phyloP scores from a whole-genome alignment of 768 basidiomycete species.

The Tylopilus rubrobrunneus region DNA sequence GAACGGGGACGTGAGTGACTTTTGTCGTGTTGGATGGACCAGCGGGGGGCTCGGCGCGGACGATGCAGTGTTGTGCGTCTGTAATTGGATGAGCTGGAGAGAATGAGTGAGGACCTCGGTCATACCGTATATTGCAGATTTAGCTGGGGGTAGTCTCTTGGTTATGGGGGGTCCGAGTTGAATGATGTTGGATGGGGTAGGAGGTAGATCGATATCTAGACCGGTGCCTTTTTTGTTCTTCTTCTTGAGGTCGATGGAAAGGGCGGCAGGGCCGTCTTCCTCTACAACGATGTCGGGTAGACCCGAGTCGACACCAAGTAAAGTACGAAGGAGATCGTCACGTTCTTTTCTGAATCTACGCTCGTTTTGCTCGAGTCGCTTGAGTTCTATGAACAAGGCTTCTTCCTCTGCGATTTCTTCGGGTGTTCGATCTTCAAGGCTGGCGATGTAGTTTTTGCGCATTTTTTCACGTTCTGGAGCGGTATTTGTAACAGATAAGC shows the following conservation, averaged over 20 bases:
- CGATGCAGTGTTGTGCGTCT: slow-evolving; percentile 74
- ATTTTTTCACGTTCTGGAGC: slow-evolving; percentile 74
- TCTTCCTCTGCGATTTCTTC: slow-evolving; percentile 95
- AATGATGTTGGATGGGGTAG: slow-evolving; percentile 35
- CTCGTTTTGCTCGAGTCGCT: slow-evolving; percentile 93
- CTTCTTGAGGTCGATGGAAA: slow-evolving; percentile 46
- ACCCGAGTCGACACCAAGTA: slow-evolving; percentile 86
- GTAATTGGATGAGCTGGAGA: slow-evolving; percentile 14
- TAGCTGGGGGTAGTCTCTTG: slow-evolving; percentile 41
- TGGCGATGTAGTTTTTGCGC: slow-evolving; percentile 82
- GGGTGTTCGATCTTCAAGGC: slow-evolving; percentile 83
- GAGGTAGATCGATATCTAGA: slow-evolving; percentile 32
- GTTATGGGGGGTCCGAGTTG: slow-evolving; percentile 35
- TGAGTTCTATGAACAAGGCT: slow-evolving; percentile 87
- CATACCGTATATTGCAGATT: slow-evolving; percentile 60
- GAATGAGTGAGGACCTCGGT: background rate
- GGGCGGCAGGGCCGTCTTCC: slow-evolving; percentile 56
- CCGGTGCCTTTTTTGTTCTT: slow-evolving; percentile 46
- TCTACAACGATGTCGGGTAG: slow-evolving; percentile 61
- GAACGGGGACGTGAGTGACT: slow-evolving; percentile 72
- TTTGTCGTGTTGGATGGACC: slow-evolving; percentile 49
- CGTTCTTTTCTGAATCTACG: slow-evolving; percentile 82
- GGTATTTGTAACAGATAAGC: background rate
- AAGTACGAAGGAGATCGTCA: slow-evolving; percentile 78
- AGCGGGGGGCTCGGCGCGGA: slow-evolving; percentile 55